A percentile compares a stretch with the other conserved stretches of the same genome.
Evolutionary conservation across 2,329 filamentous ascomycete genomes (phyloP).

Genomic region (Fusarium gaditjirri): DNA sequence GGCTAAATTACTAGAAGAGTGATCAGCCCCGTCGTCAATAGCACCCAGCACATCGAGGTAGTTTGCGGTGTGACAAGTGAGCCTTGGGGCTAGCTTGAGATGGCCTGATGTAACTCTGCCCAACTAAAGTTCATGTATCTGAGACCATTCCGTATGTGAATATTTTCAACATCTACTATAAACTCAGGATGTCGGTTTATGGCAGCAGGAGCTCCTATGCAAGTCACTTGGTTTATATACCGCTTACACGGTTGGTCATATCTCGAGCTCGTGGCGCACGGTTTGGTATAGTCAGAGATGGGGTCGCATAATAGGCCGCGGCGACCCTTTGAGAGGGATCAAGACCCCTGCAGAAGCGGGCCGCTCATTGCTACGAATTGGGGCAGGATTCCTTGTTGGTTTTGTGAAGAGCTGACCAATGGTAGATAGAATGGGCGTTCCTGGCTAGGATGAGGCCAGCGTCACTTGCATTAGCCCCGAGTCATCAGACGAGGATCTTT

Average conservation of each 20-base stretch:
- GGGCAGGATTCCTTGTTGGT: conserved; percentile 29
- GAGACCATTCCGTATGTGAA: not conserved
- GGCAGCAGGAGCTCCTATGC: not conserved
- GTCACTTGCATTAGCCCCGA: conserved; percentile 45
- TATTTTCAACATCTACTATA: not conserved
- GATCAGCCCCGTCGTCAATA: conserved; percentile 3
- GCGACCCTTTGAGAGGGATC: conserved; percentile 26
- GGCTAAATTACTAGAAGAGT: conserved; percentile 1
- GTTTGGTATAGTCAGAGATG: conserved; percentile 22
- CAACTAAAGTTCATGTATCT: conserved; percentile 11
- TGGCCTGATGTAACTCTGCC: conserved; percentile 40
- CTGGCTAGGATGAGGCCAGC: conserved; percentile 42
- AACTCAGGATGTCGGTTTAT: not conserved
- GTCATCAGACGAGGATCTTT: conserved; percentile 34
- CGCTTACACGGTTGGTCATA: conserved; percentile 13
- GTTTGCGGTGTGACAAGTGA: conserved; percentile 40
- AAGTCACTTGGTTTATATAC: not conserved
- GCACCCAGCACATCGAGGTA: conserved; percentile 1
- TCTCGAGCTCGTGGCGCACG: conserved; percentile 25
- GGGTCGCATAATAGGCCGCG: conserved; percentile 40
- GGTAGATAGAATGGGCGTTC: conserved; percentile 18
- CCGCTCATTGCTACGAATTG: conserved; percentile 40
- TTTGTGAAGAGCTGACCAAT: conserved; percentile 39
- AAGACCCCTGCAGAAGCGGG: conserved; percentile 43
- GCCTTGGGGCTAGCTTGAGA: conserved; percentile 33